Base-by-base conservation (phyloP, 345 rosid genomes). In the Cardiospermum halicacabum region DNA sequence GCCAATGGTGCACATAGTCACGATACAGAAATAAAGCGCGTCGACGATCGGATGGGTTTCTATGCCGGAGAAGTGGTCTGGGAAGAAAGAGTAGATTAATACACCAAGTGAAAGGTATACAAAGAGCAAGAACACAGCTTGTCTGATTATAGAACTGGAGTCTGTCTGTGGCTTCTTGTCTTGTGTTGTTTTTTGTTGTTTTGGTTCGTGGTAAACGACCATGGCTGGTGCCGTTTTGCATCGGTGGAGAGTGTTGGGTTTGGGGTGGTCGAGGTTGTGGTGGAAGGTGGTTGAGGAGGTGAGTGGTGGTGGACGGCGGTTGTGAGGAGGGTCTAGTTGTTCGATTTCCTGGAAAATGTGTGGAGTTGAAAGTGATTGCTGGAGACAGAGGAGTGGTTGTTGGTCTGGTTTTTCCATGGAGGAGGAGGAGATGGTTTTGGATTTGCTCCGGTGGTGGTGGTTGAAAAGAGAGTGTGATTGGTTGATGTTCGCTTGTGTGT, bases 201-300 rank as follows among this genome's bases (percentile, higher is more conserved):
- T 72, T 7, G 74, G 55, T 70, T 86, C 84, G 18, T 73, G 74
- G 69, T 88, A 66, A 42, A 82, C 81, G 10, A 80, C 78, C 91
- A 93, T 78, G 50, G 96, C 98, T 9, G 98, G 97, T 34, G 98
- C 96, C 1, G 98, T 89, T 60, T 70, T 82, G 58, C 75, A 82
- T 11, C 98, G 76, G 57, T 77, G 96, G 53, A 93, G 92, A 18
- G 89, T 63, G 12, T 82, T 69, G 4, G 69, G 80, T 36, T 66
- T 79, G 34, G 51, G 51, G 49, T 60, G 6, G 24, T 60, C 68
- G 40, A 18, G 16, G 11, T 63, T n/a, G n/a, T n/a, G n/a, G n/a
- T n/a, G n/a, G n/a, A n/a, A 62, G 3, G 27, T n/a, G 40, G 57
- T 32, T 13, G 53, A 19, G 1, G 62, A 27, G 39, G 39, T 1